Base-by-base conservation (phyloP, 1,284 basidiomycete genomes). In the Somion occarium region DNA sequence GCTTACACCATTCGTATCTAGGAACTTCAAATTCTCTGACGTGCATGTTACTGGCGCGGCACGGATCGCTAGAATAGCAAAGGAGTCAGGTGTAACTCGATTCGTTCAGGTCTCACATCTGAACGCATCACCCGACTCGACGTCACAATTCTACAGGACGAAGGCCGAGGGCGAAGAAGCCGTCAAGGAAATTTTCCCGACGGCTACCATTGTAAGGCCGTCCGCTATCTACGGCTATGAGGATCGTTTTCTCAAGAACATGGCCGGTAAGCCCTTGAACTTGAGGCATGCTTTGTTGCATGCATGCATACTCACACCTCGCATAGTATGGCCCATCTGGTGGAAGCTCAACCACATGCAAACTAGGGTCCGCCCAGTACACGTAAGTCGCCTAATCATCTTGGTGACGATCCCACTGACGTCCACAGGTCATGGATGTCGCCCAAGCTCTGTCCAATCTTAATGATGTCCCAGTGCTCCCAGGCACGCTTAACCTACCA, bases 91-190 rank as follows among this genome's bases (percentile, higher is more conserved):
- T 46, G 91, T 98, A 44, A 79, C 87, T 46, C 89, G 92, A 51
- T 78, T 99, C 52, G 84, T 99, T 49, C 96, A 99, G 63, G 82
- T 99, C 59, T 99, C 96, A 9, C 97, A 99, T 71, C 73, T 99
- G 58, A 96, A 98, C 70, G 95, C 96, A 23, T 80, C 86, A 45
- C 73, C 80, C 26, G 73, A 85, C 60, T 98, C 95, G 7, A 65
- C 79, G 1, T 97, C 93, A 44, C 77, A 76, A 48, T 93, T 93
- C 70, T 96, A 98, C 71, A 82, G 85, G 56, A 81, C 92, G 56
- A 99, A 99, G 71, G 90, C 85, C 44, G 84, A 88, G 57, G 96
- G 96, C 26, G 96, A 99, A 71, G 83, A 88, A 59, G 84, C 81
- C 45, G 95, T 98, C 58, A 86, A 85, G 65, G 80, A 82, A 50